Percentiles rank a stretch among this genome's conserved stretches.
Conservation (phyloP, 2,329 filamentous ascomycete species). For the Leptographium radiaticola region DNA sequence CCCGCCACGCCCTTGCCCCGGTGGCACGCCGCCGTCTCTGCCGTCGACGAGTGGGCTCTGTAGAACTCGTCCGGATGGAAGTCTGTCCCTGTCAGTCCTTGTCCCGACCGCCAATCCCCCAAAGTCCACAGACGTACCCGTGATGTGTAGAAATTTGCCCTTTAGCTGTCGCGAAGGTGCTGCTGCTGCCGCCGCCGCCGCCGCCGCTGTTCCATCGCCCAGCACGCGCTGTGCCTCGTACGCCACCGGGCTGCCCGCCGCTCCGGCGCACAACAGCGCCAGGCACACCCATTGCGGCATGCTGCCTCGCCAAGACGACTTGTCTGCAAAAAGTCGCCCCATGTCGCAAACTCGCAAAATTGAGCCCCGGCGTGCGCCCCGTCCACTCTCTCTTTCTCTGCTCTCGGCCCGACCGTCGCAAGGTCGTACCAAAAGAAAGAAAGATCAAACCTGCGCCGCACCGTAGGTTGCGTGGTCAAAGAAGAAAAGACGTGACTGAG, state of each 20-base stretch:
- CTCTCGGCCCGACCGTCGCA: too few species aligned
- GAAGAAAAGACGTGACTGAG: too few species aligned
- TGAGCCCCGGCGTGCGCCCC: too few species aligned
- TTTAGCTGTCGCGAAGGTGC: constrained; percentile 35
- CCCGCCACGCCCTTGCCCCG: constrained; percentile 64
- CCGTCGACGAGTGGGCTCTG: constrained; percentile 61
- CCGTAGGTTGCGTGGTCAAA: too few species aligned
- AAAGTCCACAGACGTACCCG: constrained; percentile 42
- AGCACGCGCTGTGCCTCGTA: constrained; percentile 10
- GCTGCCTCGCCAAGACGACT: not conserved
- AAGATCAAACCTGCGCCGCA: too few species aligned
- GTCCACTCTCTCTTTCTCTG: too few species aligned
- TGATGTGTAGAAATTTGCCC: constrained; percentile 78
- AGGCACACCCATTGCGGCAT: not conserved
- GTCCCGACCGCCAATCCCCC: too few species aligned
- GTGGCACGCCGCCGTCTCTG: constrained; percentile 62
- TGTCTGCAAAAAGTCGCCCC: not conserved
- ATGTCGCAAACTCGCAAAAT: not conserved
- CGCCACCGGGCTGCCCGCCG: constrained; percentile 15
- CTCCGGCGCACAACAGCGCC: constrained; percentile 17
- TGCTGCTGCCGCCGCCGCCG: constrained; percentile 8
- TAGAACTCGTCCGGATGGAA: constrained; percentile 87
- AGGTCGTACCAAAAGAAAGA: too few species aligned
- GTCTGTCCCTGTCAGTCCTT: constrained; percentile 38
- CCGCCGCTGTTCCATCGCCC: not conserved